Evolutionary conservation across 306 rosid genomes (phyloP), one percentile per base, ranked within the genome.

Genomic region (Castanea sativa): DNA sequence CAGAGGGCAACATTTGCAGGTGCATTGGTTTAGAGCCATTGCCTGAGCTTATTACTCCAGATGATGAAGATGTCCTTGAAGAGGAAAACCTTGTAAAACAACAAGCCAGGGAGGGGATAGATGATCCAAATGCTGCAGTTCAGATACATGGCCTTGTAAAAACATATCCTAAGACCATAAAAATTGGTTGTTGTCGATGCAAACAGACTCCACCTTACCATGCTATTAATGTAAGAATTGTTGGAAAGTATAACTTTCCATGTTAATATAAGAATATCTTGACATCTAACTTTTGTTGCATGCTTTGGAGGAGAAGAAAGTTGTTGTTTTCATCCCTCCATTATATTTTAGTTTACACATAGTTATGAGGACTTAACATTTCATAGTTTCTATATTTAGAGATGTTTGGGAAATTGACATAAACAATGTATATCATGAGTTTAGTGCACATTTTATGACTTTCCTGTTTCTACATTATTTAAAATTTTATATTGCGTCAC

Each of bases 11-110:
- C 58, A 12, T 92, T 85, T 94, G 90, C 83, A 87, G 91, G 83
- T 92, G 97, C 89, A 32, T 83, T 5, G 81, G 79, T 78, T 87
- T 91, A 77, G 51, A 58, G 67, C 90, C 89, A 4, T 78, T 52
- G 35, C 83, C 73, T 80, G 97, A 87, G 79, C 81, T 61, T 59
- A 18, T 74, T 75, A 80, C 85, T 57, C 87, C 97, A 57, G 92
- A 94, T 56, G 97, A 94, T 85, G 91, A 88, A 78, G 98, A 94
- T 86, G 99, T 94, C 58, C 87, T 82, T 73, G 89, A 90, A 83
- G 97, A 94, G 86, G 97, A 91, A 90, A 91, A 80, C 77, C 57
- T 69, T 23, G 96, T 94, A 32, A 94, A 84, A 77, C 83, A 82
- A 77, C 90, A 87, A 84, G 60, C 73, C 55, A 70, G 32, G 14